phyloP scores from a whole-genome alignment of 2,329 filamentous ascomycete species.

The Cadophora malorum region DNA sequence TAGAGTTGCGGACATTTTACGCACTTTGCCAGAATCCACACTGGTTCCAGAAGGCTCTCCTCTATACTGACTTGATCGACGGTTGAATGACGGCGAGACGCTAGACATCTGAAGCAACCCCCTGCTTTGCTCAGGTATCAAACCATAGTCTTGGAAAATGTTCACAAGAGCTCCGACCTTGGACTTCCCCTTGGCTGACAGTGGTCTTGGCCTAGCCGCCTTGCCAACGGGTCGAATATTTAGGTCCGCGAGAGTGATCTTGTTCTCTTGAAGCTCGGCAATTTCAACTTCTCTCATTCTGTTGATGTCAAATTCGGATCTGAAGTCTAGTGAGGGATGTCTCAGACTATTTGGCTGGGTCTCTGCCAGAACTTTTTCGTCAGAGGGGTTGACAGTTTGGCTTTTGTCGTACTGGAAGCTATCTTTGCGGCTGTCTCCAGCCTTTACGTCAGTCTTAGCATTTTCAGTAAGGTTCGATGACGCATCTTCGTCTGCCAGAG shows the following conservation, averaged over 20 bases:
- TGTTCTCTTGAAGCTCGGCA: not conserved
- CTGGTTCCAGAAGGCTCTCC: not conserved
- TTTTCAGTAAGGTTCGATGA: too few relatives aligned
- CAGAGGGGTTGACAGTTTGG: not conserved
- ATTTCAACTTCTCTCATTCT: not conserved
- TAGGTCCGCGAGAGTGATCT: slow-evolving; percentile 22
- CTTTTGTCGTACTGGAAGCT: not conserved
- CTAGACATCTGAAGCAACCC: slow-evolving; percentile 20
- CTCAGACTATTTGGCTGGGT: not conserved
- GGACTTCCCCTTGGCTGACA: not conserved
- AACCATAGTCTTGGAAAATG: slow-evolving; percentile 35
- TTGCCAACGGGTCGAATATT: slow-evolving; percentile 28
- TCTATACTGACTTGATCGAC: not conserved
- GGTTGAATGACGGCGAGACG: slow-evolving; percentile 15
- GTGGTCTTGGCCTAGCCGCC: slow-evolving; percentile 23
- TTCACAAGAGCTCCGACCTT: slow-evolving; percentile 34
- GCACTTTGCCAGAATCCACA: slow-evolving; percentile 6
- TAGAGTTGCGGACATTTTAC: slow-evolving; percentile 6
- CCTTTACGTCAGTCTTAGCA: not conserved
- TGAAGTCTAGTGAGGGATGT: not conserved
- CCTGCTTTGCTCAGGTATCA: slow-evolving; percentile 29
- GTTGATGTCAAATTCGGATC: not conserved
- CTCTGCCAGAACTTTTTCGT: not conserved
- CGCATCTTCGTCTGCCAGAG: not conserved
- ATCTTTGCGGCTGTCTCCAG: not conserved